Evolutionary conservation across 192 early-diverging fungal species (phyloP), one percentile per base, ranked within the genome.

Genomic region (Linnemannia zychae): DNA sequence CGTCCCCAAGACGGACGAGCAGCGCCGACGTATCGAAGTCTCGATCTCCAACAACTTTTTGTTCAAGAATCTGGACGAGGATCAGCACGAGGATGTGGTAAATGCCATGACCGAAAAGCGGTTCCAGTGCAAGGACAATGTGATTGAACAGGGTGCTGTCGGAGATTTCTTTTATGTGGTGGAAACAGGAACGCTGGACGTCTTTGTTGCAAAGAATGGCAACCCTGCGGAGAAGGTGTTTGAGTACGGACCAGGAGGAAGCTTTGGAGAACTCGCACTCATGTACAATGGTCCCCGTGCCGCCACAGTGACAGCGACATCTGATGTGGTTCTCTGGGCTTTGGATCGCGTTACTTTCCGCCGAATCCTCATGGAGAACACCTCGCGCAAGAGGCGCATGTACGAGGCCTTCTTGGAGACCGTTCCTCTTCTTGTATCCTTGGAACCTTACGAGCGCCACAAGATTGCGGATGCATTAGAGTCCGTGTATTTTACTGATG

Each of bases 261-360:
- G 94, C 84, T 99, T 99, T 95, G 98, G 98, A 74, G 98, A 99
- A 89, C 91, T 99, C 68, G 98, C 98, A 49, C 91, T 99, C 16
- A 99, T 99, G 98, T 99, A 99, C 89, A 99, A 99, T 81, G 97
- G 97, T 15, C 98, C 98, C 18, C 93, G 98, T 49, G 98, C 98
- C 1, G 98, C 98, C 34, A 98, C 98, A 0, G 95, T 99, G n/a
- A 90, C 91, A 7, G 95, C 97, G 1, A 98, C 97, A 0, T 92
- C 93, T 9, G 93, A 96, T 63, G 89, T 93, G 22, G 94, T 97
- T 33, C 90, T 99, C 71, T 99, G 98, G 98, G 98, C 98, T 4
- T 84, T 99, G 50, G 98, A 99, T 88, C 95, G 98, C 71, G 95
- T 99, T 47, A 98, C 98, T 0, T 99, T 99, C 92, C 94, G 98